Evolutionary conservation across 148 eudicot genomes (phyloP).

Genomic region (Limonium bicolor): DNA sequence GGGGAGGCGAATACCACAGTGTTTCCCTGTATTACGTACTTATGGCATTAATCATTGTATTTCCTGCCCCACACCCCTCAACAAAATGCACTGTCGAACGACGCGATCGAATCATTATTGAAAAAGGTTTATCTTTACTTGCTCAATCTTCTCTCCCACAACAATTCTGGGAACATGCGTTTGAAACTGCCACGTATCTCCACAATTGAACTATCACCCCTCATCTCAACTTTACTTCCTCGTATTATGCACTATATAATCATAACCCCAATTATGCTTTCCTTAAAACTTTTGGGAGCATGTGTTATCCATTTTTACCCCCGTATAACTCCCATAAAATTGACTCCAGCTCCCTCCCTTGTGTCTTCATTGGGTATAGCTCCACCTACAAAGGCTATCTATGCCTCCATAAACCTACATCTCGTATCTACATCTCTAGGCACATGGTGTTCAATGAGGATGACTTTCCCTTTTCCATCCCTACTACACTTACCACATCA

Average conservation of each 20-base stretch:
- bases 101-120: not conserved
- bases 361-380: slow-evolving; percentile 3
- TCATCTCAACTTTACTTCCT: not conserved
- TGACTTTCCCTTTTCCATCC: not conserved
- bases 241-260: not conserved
- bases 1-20: not conserved
- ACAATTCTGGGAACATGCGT: not conserved
- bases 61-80: not conserved
- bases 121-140: not conserved
- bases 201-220: not conserved
- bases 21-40: not conserved
- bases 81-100: not conserved
- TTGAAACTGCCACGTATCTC: not conserved
- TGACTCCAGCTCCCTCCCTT: not conserved
- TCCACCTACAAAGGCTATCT: not conserved
- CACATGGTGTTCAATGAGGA: not conserved
- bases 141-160: not conserved
- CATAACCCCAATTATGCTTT: not conserved
- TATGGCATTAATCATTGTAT: not conserved
- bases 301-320: not conserved
- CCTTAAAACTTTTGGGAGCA: not conserved
- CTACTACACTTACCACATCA: not conserved
- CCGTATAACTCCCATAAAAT: not conserved
- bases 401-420: not conserved
- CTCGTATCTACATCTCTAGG: not conserved